These are phyloP conservation scores for Neurospora sp. DNA, from an alignment of 2,329 filamentous ascomycete species.

Conservation along the genomic window DNA sequence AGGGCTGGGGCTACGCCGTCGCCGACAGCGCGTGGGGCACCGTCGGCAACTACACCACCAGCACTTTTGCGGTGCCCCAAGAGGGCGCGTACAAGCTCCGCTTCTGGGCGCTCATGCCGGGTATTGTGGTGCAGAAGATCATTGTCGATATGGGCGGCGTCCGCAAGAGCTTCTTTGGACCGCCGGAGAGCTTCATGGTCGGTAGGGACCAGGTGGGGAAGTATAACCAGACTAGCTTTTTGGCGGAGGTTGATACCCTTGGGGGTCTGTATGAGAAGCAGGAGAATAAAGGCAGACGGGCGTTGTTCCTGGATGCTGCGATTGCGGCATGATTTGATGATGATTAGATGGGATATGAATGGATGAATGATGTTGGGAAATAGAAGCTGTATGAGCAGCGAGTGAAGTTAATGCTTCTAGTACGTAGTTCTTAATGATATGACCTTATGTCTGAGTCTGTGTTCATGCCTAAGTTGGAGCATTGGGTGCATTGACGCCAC, in stretches of 20 bases:
- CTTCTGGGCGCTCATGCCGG: constrained; percentile 41
- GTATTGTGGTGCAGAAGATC: constrained; percentile 45
- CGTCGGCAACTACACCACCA: constrained; percentile 33
- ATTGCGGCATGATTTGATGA: background rate
- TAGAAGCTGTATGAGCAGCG: background rate
- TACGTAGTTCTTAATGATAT: background rate
- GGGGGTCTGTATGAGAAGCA: constrained; percentile 7
- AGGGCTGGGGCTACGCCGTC: constrained; percentile 33
- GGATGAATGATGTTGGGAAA: background rate
- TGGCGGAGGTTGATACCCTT: constrained; percentile 14
- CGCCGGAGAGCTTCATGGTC: constrained; percentile 43
- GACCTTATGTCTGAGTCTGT: background rate
- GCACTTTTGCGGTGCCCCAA: constrained; percentile 28
- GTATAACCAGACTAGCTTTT: constrained; percentile 30
- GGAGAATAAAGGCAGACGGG: background rate
- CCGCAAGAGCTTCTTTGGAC: constrained; percentile 43
- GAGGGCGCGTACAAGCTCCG: constrained; percentile 39
- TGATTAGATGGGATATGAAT: background rate
- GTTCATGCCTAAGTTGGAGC: background rate
- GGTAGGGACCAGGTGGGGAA: constrained; percentile 28
- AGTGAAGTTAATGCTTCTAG: background rate
- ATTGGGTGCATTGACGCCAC: background rate
- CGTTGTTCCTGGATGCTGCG: background rate
- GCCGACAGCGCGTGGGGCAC: constrained; percentile 37
- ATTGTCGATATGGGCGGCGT: constrained; percentile 46